Evolutionary conservation across 1,284 basidiomycete genomes (phyloP).

Genomic region (Agaricales sp.): DNA sequence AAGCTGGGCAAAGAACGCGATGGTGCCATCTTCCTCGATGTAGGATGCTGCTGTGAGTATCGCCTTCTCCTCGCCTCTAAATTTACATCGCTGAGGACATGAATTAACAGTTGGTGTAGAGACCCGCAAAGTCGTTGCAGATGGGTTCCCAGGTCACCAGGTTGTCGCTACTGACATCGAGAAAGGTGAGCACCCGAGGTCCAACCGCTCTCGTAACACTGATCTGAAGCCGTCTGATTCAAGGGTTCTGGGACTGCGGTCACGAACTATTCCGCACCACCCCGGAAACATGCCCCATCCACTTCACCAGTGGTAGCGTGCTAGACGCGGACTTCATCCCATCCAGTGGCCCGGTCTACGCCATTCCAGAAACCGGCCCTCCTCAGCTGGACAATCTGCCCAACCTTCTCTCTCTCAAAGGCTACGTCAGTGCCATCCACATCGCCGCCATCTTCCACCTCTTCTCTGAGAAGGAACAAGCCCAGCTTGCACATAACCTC

Average conservation of each 20-base stretch:
- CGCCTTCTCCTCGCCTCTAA: too few relatives aligned
- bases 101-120: slow-evolving; percentile 18
- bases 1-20: slow-evolving; percentile 1
- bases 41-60: slow-evolving; percentile 3
- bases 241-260: slow-evolving; percentile 23
- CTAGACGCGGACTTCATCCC: slow-evolving; percentile 18
- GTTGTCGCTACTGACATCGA: slow-evolving; percentile 16
- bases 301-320: slow-evolving; percentile 22
- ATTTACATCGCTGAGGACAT: not conserved
- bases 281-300: slow-evolving; percentile 19
- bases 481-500: slow-evolving; percentile 18
- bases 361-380: not conserved
- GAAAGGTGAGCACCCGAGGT: slow-evolving; percentile 14
- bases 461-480: slow-evolving; percentile 23
- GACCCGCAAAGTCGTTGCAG: slow-evolving; percentile 14
- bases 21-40: slow-evolving; percentile 5
- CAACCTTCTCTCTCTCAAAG: too few relatives aligned
- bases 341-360: slow-evolving; percentile 11
- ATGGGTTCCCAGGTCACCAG: slow-evolving; percentile 17
- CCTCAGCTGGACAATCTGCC: too few relatives aligned
- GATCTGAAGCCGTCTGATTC: not conserved
- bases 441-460: slow-evolving; percentile 34
- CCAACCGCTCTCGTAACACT: not conserved
- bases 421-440: too few relatives aligned
- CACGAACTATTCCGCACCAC: slow-evolving; percentile 22